phyloP scores from a whole-genome alignment of 108 stramenopile genomes.

The Pseudonitzschia pungens region DNA sequence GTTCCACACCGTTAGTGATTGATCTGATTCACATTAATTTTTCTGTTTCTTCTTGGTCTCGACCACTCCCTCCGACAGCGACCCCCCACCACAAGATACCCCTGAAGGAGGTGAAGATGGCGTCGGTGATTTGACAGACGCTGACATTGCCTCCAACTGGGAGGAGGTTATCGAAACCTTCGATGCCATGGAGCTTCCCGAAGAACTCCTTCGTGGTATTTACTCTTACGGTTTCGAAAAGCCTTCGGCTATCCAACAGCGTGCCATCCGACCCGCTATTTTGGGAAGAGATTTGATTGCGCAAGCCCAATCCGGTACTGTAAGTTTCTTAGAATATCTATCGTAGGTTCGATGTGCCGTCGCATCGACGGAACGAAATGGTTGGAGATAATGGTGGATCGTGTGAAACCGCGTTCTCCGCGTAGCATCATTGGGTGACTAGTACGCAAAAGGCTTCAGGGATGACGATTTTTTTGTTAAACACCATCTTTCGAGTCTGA shows the following conservation, averaged over 20 bases:
- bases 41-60: too few species aligned
- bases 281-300: conserved; percentile 97
- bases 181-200: conserved; percentile 96
- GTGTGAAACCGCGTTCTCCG: too few species aligned
- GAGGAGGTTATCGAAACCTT: conserved; percentile 93
- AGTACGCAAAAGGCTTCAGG: conserved; percentile 40
- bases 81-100: conserved; percentile 34
- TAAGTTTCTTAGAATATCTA: conserved; percentile 34
- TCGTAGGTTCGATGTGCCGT: not conserved
- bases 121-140: conserved; percentile 76
- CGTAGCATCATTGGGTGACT: not conserved
- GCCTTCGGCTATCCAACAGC: conserved; percentile 99
- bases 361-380: not conserved
- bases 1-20: too few species aligned
- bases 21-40: too few species aligned
- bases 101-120: conserved; percentile 15
- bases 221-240: conserved; percentile 99
- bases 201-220: conserved; percentile 96
- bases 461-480: conserved; percentile 71
- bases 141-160: conserved; percentile 92
- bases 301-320: conserved; percentile 99
- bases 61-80: conserved; percentile 7
- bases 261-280: conserved; percentile 98
- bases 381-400: not conserved
- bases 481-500: conserved; percentile 99